These are phyloP conservation scores for Fonsecaea nubica DNA, from an alignment of 2,329 filamentous ascomycete genomes.

Conservation along the genomic window DNA sequence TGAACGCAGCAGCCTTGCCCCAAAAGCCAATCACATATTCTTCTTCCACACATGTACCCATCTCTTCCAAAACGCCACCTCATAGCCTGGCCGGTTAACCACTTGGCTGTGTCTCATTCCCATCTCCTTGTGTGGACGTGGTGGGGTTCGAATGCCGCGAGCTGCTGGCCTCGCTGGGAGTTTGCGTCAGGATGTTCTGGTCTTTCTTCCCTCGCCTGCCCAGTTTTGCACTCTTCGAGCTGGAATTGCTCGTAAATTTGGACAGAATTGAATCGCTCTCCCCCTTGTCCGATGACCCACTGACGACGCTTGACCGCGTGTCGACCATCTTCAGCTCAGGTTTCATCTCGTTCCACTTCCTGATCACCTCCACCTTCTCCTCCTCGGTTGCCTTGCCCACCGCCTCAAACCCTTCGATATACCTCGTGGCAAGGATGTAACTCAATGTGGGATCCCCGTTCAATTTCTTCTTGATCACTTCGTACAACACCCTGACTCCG, in stretches of 20 bases:
- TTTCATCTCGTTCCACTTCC: conserved; percentile 38
- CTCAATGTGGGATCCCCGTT: conserved; percentile 38
- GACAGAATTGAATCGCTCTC: conserved; percentile 6
- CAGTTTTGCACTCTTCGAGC: conserved; percentile 3
- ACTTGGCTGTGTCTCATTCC: not conserved
- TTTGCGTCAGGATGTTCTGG: not conserved
- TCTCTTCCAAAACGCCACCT: not conserved
- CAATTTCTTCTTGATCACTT: conserved; percentile 39
- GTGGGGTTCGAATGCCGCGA: not conserved
- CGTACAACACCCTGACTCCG: conserved; percentile 39
- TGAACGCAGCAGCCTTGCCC: not conserved
- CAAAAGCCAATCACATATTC: not conserved
- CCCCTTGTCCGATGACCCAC: not conserved
- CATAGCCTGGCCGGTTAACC: not conserved
- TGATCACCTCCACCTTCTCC: conserved; percentile 40
- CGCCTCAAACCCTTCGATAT: conserved; percentile 42
- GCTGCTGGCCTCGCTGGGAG: not conserved
- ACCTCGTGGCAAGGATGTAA: conserved; percentile 43
- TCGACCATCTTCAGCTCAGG: conserved; percentile 24
- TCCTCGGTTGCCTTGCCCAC: conserved; percentile 38
- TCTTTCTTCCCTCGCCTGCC: not conserved
- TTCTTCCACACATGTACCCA: not conserved
- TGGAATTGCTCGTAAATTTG: conserved; percentile 10
- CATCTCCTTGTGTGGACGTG: not conserved
- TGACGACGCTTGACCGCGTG: conserved; percentile 4